Evolutionary conservation across 1,284 basidiomycete species (phyloP).

Genomic region (Trametes hirsuta): DNA sequence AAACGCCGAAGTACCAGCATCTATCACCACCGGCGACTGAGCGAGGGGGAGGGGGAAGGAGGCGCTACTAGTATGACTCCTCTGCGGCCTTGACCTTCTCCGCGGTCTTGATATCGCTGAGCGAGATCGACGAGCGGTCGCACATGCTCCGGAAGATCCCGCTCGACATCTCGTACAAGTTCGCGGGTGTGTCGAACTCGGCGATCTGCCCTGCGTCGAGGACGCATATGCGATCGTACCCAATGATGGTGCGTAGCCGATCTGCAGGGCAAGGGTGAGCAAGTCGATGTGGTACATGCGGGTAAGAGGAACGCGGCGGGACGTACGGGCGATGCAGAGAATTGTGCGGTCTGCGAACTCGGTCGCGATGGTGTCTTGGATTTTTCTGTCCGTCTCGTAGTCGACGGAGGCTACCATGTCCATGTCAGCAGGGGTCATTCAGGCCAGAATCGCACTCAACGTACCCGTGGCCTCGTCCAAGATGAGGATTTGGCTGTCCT

Average conservation of each 20-base stretch:
- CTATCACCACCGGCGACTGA: neutral
- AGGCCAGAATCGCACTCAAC: too few species aligned
- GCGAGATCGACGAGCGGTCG: slow-evolving; percentile 65
- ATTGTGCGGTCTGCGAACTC: slow-evolving; percentile 84
- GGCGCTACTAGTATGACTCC: slow-evolving; percentile 3
- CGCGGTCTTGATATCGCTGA: slow-evolving; percentile 62
- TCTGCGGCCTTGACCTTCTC: slow-evolving; percentile 34
- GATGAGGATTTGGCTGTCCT: slow-evolving; percentile 76
- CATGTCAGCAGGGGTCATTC: too few species aligned
- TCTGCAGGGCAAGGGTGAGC: slow-evolving; percentile 42
- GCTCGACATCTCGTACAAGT: slow-evolving; percentile 55
- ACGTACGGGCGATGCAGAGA: slow-evolving; percentile 77
- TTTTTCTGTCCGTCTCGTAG: slow-evolving; percentile 83
- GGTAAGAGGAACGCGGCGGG: neutral
- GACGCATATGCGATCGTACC: slow-evolving; percentile 78
- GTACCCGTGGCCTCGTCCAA: slow-evolving; percentile 73
- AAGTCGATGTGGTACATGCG: neutral
- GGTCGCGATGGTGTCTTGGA: slow-evolving; percentile 83
- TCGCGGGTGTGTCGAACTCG: slow-evolving; percentile 74
- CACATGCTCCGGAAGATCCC: slow-evolving; percentile 80
- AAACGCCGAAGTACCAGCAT: neutral
- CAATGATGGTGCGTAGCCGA: slow-evolving; percentile 75
- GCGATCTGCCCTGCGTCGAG: slow-evolving; percentile 72
- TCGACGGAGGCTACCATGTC: slow-evolving; percentile 77
- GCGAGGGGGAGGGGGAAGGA: neutral